Base-by-base conservation (phyloP, 2,329 filamentous ascomycete species). In the Dothideomycetes sp. region DNA sequence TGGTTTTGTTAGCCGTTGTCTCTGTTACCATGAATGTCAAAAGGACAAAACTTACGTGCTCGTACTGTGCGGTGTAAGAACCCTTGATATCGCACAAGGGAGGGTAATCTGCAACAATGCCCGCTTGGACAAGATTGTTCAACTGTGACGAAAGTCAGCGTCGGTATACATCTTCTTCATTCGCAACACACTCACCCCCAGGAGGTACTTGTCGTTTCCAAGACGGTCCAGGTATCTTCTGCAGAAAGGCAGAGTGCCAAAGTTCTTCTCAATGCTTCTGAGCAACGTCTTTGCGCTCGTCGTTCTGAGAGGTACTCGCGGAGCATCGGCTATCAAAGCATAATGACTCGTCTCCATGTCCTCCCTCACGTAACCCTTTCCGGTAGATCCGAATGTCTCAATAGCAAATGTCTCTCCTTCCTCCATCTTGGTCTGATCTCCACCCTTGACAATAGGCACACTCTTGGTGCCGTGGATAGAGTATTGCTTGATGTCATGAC, bases 41-140 rank as follows among this genome's bases (percentile, higher is more conserved):
- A 11, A 4, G 15, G 7, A 4, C 5, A 8, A 5, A 32, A 51
- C 50, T 66, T 63, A 53, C 70, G 56, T 73, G 77, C 58, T 81
- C 77, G 52, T 74, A 80, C 48, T 81, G 77, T 8, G 77, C 77
- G 4, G 72, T 69, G 51, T 78, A 79, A 2, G 75, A 78, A 2
- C 75, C 76, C 45, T 68, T 63, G 31, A 73, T 54, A 47, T 81
- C 77, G 24, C 66, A 59, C 18, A 81, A 58, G 2, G 76, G 77
- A 11, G 59, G 58, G 50, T 80, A 75, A 3, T 64, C 55, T 31
- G 79, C 69, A 3, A 80, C 60, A 15, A 80, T 64, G 1, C 73
- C 77, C 38, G 71, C 64, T 5, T 68, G 64, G 1, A 77, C 65
- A 17, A 80, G 63, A 29, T 63, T 68, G 41, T 76, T 77, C 56